These are phyloP conservation scores for Saccharomycopsis guyanensis DNA, from an alignment of 805 yeast genomes.

Conservation along the genomic window DNA sequence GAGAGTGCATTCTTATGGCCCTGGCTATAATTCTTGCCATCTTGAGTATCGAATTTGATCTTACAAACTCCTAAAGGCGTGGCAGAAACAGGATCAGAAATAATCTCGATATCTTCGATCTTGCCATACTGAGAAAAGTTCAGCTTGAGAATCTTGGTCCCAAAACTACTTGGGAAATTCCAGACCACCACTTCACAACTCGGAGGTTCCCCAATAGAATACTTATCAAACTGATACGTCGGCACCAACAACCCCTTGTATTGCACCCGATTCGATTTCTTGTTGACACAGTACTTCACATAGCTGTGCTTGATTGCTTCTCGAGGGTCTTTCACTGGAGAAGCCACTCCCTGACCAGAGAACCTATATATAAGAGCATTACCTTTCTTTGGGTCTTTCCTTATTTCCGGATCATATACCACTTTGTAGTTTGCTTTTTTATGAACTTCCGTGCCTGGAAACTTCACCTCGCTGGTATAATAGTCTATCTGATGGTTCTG, in stretches of 20 bases:
- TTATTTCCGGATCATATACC: slow-evolving; percentile 44
- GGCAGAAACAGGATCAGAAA: slow-evolving; percentile 67
- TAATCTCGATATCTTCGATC: slow-evolving; percentile 47
- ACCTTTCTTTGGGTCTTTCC: slow-evolving; percentile 37
- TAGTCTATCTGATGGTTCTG: neutral
- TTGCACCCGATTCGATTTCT: slow-evolving; percentile 35
- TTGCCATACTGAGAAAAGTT: slow-evolving; percentile 58
- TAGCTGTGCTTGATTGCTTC: slow-evolving; percentile 4
- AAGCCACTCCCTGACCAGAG: slow-evolving; percentile 26
- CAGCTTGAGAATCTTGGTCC: slow-evolving; percentile 38
- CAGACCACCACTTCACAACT: slow-evolving; percentile 61
- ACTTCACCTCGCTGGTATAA: neutral
- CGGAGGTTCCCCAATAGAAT: slow-evolving; percentile 73
- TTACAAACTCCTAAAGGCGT: slow-evolving; percentile 70
- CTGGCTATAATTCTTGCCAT: slow-evolving; percentile 39
- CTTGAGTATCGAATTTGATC: slow-evolving; percentile 50
- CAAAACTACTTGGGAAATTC: slow-evolving; percentile 51
- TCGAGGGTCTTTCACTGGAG: slow-evolving; percentile 37
- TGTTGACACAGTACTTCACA: slow-evolving; percentile 24
- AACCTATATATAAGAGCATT: slow-evolving; percentile 30
- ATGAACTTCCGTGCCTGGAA: slow-evolving; percentile 1
- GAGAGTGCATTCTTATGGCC: slow-evolving; percentile 40
- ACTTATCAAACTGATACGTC: slow-evolving; percentile 43
- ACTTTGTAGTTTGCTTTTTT: slow-evolving; percentile 33
- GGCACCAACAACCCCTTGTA: slow-evolving; percentile 37